These are phyloP conservation scores for Nakaseomyces glabratus DNA, from an alignment of 1,139 yeast species.

Conservation along the genomic window DNA sequence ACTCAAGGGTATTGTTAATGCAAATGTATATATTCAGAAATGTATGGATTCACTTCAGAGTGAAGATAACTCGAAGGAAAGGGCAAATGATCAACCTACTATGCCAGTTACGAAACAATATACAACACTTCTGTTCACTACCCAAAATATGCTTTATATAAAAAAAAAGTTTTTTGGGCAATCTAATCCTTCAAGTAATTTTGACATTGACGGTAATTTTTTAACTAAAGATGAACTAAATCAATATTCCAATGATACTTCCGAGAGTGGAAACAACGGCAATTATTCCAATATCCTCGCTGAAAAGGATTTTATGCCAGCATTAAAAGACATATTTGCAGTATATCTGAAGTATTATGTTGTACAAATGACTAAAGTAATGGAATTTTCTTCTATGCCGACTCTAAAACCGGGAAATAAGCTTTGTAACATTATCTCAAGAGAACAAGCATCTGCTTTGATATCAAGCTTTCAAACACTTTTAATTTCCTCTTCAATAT, in stretches of 20 bases:
- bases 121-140: conserved; percentile 6
- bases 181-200: no score
- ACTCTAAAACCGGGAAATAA: conserved; percentile 9
- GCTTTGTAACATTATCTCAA: conserved; percentile 14
- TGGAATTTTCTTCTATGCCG: conserved; percentile 13
- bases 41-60: no score
- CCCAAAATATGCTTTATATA: conserved; percentile 6
- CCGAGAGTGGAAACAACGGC: conserved; percentile 14
- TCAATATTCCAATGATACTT: conserved; percentile 13
- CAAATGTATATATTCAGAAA: no score
- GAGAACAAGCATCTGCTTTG: conserved; percentile 10
- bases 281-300: conserved; percentile 10
- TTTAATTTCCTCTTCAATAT: conserved; percentile 7
- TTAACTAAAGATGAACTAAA: conserved; percentile 11
- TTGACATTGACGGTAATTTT: conserved; percentile 7
- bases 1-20: conserved; percentile 1
- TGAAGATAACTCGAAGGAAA: no score
- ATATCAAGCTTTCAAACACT: conserved; percentile 9
- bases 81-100: no score
- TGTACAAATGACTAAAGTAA: conserved; percentile 16
- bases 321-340: conserved; percentile 15
- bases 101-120: conserved; percentile 6
- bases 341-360: conserved; percentile 18
- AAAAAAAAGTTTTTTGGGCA: conserved; percentile 3
- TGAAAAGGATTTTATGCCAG: conserved; percentile 12